Base-by-base conservation (phyloP, 768 basidiomycete species). In the Podaxis sp. region DNA sequence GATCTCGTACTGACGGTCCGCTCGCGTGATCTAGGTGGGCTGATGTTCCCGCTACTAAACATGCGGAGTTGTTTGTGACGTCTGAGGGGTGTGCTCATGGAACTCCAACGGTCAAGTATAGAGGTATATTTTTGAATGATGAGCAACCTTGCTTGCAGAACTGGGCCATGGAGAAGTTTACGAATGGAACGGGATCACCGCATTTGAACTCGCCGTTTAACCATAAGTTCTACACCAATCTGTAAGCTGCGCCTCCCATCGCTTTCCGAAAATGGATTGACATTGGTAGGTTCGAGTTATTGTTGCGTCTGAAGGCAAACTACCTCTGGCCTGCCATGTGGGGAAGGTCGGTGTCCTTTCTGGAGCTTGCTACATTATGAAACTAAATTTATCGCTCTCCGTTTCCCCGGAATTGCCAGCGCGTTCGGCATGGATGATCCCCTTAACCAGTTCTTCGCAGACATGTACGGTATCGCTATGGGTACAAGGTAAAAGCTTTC, bases 111-210 rank as follows among this genome's bases (percentile, higher is more conserved):
- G 86, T 90, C 59, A 84, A 88, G 68, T 89, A 87, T 67, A 81
- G 88, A 41, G 89, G 84, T 11, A 81, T 89, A 49, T 87, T 91
- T 76, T 72, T 91, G 64, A 91, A 91, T 67, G 89, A 91, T 66
- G 89, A 91, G 69, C 85, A 88, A 67, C 89, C 89, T 8, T 83
- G 84, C 25, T 69, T 90, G 55, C 84, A 85, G 65, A 85, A 83
- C 65, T 91, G 89, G 89, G 89, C 87, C 15, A 77, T 80, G 66
- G 84, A 83, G 63, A 85, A 85, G 66, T 89, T 86, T 70, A 85
- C 84, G 6, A 86, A 87, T 63, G 85, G 85, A 1, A 83, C 83
- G 3, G 84, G 83, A 8, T 74, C 79, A 0, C 61, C 75, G 2
- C 70, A 76, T 27, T 78, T 81, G 0, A 79, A 79, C n/a, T 82